Base-by-base conservation (phyloP, 2,329 filamentous ascomycete species). In the Mycocentrospora acerina region DNA sequence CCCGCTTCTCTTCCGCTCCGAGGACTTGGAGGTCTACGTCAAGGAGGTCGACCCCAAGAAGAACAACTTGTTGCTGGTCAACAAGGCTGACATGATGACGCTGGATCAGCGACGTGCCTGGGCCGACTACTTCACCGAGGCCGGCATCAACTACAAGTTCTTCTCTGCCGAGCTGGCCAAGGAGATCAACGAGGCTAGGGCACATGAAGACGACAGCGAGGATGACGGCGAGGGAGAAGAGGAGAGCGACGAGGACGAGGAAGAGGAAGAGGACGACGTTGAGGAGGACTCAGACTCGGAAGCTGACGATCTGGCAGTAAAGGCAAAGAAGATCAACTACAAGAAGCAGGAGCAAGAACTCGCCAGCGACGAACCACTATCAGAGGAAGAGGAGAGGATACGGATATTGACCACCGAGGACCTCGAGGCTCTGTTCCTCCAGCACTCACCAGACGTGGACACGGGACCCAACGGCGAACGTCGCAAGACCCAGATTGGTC, bases 1-100 rank as follows among this genome's bases (percentile, higher is more conserved):
- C 67, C 93, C 93, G 2, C 75, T 98, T 13, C 79, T 97, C 54
- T 98, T 97, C 72, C 82, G 94, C 41, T 95, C 87, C 4, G 91
- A 94, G 55, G 93, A 98, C 73, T 71, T 98, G 45, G 93, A 97
- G 63, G 78, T 75, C 51, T 98, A 98, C 55, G 93, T 98, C 58
- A 94, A 95, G 71, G 89, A 94, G 55, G 86, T 97, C 17, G 86
- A 95, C 58, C 71, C 82, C 2, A 84, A 82, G 64, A 97, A 98
- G 75, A 80, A 90, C 64, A 98, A 97, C 66, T 63, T 98, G 60
- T 68, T 98, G 39, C 75, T 98, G 38, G 91, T 98, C 62, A 98
- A 98, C 77, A 98, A 98, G 76, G 90, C 93, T 30, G 93, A 98
- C 71, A 96, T 98, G 93, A 90, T 98, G 88, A 95, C 90, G 2